A percentile compares a stretch with the other conserved stretches of the same genome.
Evolutionary conservation across 2,329 filamentous ascomycete species (phyloP).

Genomic region (Fusarium sp.): DNA sequence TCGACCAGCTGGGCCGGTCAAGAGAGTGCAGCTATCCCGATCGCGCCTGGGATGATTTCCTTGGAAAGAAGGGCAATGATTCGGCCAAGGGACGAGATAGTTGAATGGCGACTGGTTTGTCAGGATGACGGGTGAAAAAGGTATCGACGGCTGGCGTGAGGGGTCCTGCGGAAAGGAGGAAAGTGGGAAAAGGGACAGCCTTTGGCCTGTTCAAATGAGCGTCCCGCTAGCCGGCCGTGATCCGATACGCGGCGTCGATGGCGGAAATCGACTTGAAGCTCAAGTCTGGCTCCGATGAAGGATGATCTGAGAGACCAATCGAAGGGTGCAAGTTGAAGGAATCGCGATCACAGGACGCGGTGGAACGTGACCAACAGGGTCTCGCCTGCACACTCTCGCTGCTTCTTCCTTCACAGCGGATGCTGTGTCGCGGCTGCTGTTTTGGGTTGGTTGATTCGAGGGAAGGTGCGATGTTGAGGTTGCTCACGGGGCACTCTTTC

Average conservation of each 20-base stretch:
- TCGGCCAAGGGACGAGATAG: background rate
- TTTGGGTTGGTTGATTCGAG: constrained; percentile 11
- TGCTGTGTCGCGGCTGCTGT: constrained; percentile 10
- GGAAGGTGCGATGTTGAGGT: constrained; percentile 27
- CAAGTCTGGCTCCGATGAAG: constrained; percentile 10
- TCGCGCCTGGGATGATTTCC: background rate
- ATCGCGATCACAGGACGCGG: constrained; percentile 37
- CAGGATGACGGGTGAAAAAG: background rate
- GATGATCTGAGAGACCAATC: constrained; percentile 16
- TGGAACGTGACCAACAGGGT: constrained; percentile 34
- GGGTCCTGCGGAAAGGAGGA: background rate
- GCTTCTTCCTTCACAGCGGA: constrained; percentile 19
- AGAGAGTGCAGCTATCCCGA: background rate
- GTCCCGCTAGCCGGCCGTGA: constrained; percentile 23
- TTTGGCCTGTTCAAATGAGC: constrained; percentile 8
- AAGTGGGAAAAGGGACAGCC: background rate
- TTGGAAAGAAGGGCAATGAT: background rate
- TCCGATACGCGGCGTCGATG: constrained; percentile 23
- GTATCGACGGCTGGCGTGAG: background rate
- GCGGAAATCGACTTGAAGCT: constrained; percentile 24
- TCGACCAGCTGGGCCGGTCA: constrained; percentile 13
- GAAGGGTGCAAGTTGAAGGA: constrained; percentile 19
- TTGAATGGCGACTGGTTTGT: background rate
- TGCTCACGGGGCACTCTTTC: constrained; percentile 4
- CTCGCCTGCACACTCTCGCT: constrained; percentile 25